Percentiles rank a stretch among this genome's conserved stretches.
phyloP scores from a whole-genome alignment of 2,329 filamentous ascomycete species.

The Penicillium occitanis region DNA sequence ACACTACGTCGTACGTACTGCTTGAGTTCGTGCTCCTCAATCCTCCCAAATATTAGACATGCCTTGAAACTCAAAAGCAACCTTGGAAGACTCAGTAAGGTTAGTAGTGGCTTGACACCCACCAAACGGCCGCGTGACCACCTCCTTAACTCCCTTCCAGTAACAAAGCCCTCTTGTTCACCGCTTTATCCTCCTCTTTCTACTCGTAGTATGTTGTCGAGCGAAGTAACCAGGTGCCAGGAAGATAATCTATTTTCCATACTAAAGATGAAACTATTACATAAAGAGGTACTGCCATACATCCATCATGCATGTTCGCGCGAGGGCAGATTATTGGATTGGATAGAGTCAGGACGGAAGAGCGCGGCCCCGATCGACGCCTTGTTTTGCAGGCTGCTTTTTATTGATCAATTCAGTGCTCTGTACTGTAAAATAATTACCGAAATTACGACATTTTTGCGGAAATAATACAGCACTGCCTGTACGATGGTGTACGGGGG shows the following conservation, averaged over 20 bases:
- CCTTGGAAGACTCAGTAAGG: not conserved
- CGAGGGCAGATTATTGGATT: not conserved
- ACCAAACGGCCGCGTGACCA: slow-evolving; percentile 5
- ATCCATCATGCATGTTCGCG: not conserved
- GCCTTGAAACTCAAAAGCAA: not conserved
- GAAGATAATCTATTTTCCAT: not conserved
- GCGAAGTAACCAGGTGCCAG: no score
- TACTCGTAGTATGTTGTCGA: no score
- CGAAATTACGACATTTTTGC: not conserved
- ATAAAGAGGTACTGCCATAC: not conserved
- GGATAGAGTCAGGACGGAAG: not conserved
- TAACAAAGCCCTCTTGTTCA: slow-evolving; percentile 6
- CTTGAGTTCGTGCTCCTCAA: not conserved
- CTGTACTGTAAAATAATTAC: not conserved
- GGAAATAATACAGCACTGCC: not conserved
- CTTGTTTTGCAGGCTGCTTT: slow-evolving; percentile 13
- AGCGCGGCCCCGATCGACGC: not conserved
- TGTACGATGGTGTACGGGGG: not conserved
- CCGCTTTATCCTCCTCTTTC: not conserved
- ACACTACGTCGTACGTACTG: not conserved
- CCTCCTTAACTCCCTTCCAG: not conserved
- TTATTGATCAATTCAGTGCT: not conserved
- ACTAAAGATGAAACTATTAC: not conserved
- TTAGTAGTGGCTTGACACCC: slow-evolving; percentile 4
- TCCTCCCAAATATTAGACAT: not conserved